Base-by-base conservation (phyloP, 2,329 filamentous ascomycete genomes). In the Aspergillus spinulosporus region DNA sequence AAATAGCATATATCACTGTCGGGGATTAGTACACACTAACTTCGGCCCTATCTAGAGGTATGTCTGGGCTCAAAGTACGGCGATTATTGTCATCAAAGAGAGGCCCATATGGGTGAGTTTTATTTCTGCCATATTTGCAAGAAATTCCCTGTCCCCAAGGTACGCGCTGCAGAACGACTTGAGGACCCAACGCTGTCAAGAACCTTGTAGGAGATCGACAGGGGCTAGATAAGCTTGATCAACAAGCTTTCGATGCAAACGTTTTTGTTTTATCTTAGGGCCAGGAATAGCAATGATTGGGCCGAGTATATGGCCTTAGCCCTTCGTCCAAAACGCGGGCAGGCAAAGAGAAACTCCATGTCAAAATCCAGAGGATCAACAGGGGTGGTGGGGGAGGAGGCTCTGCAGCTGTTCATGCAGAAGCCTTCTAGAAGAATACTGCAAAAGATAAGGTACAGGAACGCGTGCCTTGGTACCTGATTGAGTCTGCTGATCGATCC, bases 151-250 rank as follows among this genome's bases (percentile, higher is more conserved):
- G 34, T 14, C 43, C 44, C 12, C 50, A 52, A 52, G 50, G 50
- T 52, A 47, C 50, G 9, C 32, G 43, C 43, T n/a, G 21, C 40
- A 47, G 49, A 40, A 26, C 15, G 28, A 31, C 31, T 21, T 40
- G 21, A 8, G 47, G 26, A 36, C n/a, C 29, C 29, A 34, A n/a
- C 29, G 26, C 32, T 39, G 28, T n/a, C 49, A 46, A 49, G 45
- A 21, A 54, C 52, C 52, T 54, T 54, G 52, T 44, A 49, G 21
- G 37, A 39, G 45, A 54, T 49, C 45, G 40, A 40, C 52, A 54
- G 39, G 46, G 46, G 9, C 39, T 7, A 49, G 7, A 49, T 54
- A 54, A 54, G 46, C 31, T 54, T 32, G 45, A 49, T 37, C 26
- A 21, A 49, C 46, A 54, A 54, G 52, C 52, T 49, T 54, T 49